Conservation (phyloP, 1,284 basidiomycete genomes). For the Malassezia cuniculi region DNA sequence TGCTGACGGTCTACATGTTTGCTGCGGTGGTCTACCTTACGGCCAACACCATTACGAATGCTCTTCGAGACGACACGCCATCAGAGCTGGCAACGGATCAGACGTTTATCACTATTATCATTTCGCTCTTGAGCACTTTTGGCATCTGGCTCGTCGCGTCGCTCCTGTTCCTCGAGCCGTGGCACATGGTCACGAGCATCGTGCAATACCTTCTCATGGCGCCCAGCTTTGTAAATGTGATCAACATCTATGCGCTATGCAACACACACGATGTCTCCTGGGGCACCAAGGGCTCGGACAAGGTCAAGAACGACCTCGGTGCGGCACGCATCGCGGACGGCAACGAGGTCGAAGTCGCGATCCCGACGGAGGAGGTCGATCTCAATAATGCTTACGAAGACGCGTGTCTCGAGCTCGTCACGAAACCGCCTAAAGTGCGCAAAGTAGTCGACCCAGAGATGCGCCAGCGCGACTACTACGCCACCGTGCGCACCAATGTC, state of each 20-base stretch:
- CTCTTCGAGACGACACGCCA: conserved; percentile 14
- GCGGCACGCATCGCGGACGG: conserved; percentile 13
- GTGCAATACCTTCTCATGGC: conserved; percentile 41
- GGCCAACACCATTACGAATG: conserved; percentile 22
- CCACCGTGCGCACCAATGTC: conserved; percentile 75
- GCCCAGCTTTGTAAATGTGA: conserved; percentile 41
- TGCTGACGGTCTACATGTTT: conserved; percentile 40
- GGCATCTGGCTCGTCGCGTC: conserved; percentile 38
- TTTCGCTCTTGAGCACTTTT: conserved; percentile 38
- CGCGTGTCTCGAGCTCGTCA: conserved; percentile 35
- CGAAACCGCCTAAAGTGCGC: conserved; percentile 20
- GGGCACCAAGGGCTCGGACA: conserved; percentile 43
- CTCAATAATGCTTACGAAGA: conserved; percentile 42
- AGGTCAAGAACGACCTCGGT: conserved; percentile 33
- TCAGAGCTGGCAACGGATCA: conserved; percentile 21
- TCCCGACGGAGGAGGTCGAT: conserved; percentile 38
- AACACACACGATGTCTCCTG: conserved; percentile 39
- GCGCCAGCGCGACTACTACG: conserved; percentile 43
- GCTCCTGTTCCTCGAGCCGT: conserved; percentile 40
- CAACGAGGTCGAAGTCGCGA: conserved; percentile 34
- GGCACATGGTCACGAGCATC: conserved; percentile 42
- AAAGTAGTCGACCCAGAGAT: conserved; percentile 23
- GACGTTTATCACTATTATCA: conserved; percentile 38
- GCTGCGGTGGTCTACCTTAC: conserved; percentile 36
- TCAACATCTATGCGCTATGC: conserved; percentile 43